phyloP scores from a whole-genome alignment of 2,329 filamentous ascomycete genomes.

The Oidium heveae region DNA sequence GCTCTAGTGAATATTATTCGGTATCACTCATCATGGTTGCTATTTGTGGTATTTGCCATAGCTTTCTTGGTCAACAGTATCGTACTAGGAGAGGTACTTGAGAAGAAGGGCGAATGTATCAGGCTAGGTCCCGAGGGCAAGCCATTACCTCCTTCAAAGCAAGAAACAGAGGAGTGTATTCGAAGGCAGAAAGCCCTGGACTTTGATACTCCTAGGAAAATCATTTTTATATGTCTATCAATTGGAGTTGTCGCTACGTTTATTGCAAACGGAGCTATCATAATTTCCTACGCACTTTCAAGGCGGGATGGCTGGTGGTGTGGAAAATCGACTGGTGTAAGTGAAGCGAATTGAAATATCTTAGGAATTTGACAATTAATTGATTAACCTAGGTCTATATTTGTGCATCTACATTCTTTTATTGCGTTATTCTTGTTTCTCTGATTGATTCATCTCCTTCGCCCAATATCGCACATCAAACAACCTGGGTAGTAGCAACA shows the following conservation, averaged over 20 bases:
- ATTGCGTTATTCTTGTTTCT: constrained; percentile 64
- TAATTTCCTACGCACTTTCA: constrained; percentile 49
- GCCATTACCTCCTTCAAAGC: constrained; percentile 34
- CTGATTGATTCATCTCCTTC: constrained; percentile 63
- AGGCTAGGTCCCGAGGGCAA: constrained; percentile 65
- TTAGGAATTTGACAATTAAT: constrained; percentile 3
- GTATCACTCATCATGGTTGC: constrained; percentile 32
- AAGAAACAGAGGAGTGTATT: constrained; percentile 20
- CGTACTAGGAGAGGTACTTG: constrained; percentile 19
- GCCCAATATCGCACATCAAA: constrained; percentile 54
- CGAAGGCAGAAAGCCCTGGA: constrained; percentile 18
- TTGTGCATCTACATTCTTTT: constrained; percentile 64
- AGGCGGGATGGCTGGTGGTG: constrained; percentile 56
- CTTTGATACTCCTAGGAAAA: constrained; percentile 41
- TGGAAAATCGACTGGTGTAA: constrained; percentile 50
- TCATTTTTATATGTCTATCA: constrained; percentile 52
- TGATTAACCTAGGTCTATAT: constrained; percentile 44
- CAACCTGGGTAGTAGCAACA: constrained; percentile 54
- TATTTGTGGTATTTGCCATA: constrained; percentile 36
- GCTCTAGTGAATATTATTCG: constrained; percentile 9
- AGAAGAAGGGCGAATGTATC: constrained; percentile 15
- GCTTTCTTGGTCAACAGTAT: constrained; percentile 37
- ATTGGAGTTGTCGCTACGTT: constrained; percentile 49
- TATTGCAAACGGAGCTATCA: constrained; percentile 44
- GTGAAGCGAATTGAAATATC: constrained; percentile 13